A percentile compares a stretch with the other conserved stretches of the same genome.
phyloP scores from a whole-genome alignment of 495 filamentous ascomycete species.

The Xylaria palmicola region DNA sequence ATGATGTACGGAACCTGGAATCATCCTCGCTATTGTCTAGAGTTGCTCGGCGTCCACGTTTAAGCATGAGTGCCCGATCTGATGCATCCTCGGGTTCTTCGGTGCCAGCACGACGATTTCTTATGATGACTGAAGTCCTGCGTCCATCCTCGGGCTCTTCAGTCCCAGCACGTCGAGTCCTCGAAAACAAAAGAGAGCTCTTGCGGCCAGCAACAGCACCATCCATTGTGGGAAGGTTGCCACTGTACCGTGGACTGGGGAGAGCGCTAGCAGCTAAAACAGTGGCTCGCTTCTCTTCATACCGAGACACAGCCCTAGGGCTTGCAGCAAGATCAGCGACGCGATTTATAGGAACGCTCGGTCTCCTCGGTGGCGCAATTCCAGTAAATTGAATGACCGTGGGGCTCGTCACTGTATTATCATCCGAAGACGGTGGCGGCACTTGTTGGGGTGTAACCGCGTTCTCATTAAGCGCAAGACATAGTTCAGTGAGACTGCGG shows the following conservation, averaged over 20 bases:
- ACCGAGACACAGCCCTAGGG: constrained; percentile 63
- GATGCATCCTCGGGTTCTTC: constrained; percentile 49
- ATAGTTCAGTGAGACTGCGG: constrained; percentile 87
- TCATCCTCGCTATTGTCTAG: constrained; percentile 49
- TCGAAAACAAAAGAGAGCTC: constrained; percentile 44
- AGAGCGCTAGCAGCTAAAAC: constrained; percentile 50
- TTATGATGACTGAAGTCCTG: constrained; percentile 41
- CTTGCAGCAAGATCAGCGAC: constrained; percentile 44
- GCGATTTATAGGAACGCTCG: constrained; percentile 35
- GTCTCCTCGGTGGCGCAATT: constrained; percentile 33
- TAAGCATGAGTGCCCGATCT: constrained; percentile 42
- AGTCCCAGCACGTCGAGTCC: constrained; percentile 42
- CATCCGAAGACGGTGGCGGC: constrained; percentile 28
- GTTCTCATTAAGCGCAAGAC: constrained; percentile 75
- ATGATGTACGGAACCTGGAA: constrained; percentile 51
- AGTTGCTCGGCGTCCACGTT: constrained; percentile 40
- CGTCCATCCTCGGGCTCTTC: constrained; percentile 50
- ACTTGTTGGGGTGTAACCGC: constrained; percentile 34
- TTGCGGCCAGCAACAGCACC: constrained; percentile 36
- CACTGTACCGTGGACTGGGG: constrained; percentile 38
- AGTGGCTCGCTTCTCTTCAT: constrained; percentile 70
- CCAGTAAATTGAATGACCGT: constrained; percentile 34
- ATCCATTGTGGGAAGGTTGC: constrained; percentile 28
- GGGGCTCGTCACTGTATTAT: constrained; percentile 32
- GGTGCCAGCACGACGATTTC: constrained; percentile 44